Base-by-base conservation (phyloP, 2,329 filamentous ascomycete species). In the Penicillium concentricum region DNA sequence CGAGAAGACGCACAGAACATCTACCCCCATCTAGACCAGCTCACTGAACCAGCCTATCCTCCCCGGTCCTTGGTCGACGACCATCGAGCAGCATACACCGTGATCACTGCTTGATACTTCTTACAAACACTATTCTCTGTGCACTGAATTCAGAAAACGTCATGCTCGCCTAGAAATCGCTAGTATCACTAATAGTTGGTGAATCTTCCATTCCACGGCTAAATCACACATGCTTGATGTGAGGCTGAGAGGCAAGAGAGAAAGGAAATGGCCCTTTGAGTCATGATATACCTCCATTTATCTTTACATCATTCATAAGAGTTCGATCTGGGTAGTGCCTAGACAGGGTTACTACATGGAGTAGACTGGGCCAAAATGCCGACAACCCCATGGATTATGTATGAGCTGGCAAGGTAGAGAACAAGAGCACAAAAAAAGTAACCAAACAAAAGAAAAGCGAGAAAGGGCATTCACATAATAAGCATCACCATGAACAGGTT, bases 401-500 rank as follows among this genome's bases (percentile, higher is more conserved):
- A 59, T 44, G 41, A 46, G 37, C 48, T 20, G 45, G 42, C 8
- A 44, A 24, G 30, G 22, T 18, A 26, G 38, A 37, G 18, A 51
- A 52, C n/a, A 37, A 43, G 28, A 47, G 39, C 28, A 51, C n/a
- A 58, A 46, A 26, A 28, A 22, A n/a, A 22, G 10, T 16, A 32
- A 39, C 43, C 55, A 16, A 48, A 54, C 35, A 54, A 56, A 52
- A 54, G 24, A 46, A 46, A 63, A 54, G 39, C 28, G 20, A 53
- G 39, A 56, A 51, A 42, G 48, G 49, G n/a, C 48, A 59, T 51
- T 28, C 49, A 58, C 46, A 56, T 30, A 54, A 57, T 51, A 39
- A 55, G 51, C 59, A 54, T 63, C 41, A 57, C 51, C 53, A 59
- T 57, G 24, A 54, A 47, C 41, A 38, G 38, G 37, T 51, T 51